Percentiles rank a stretch among this genome's conserved stretches.
phyloP scores from a whole-genome alignment of 345 rosid species.

The Brassica cretica region DNA sequence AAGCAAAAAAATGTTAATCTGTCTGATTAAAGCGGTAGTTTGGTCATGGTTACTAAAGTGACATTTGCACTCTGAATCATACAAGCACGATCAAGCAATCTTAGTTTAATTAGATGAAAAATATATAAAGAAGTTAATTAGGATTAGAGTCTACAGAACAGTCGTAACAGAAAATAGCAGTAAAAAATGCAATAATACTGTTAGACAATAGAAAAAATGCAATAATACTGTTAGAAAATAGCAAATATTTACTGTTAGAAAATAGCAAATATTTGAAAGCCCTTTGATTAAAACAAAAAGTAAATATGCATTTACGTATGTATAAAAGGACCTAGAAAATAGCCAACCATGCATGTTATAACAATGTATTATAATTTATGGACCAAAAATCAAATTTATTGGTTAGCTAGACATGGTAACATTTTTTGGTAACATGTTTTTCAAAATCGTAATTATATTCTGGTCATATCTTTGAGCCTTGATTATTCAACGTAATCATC shows the following conservation, averaged over 20 bases:
- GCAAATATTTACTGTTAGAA: no score
- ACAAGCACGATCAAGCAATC: not conserved
- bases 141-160: not conserved
- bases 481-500: not conserved
- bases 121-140: not conserved
- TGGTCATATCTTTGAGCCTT: not conserved
- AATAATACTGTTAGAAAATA: no score
- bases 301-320: no score
- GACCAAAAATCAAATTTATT: no score
- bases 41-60: slow-evolving; percentile 7
- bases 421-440: not conserved
- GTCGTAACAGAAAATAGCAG: not conserved
- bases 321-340: no score
- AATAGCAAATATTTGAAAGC: no score
- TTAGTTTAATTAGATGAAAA: not conserved
- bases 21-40: slow-evolving; percentile 9
- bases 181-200: not conserved
- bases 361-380: no score
- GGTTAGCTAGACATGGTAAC: no score
- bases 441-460: not conserved
- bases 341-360: no score
- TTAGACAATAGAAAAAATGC: not conserved
- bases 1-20: slow-evolving; percentile 13
- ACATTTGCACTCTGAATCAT: not conserved
- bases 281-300: no score